Percentiles rank a stretch among this genome's conserved stretches.
phyloP scores from a whole-genome alignment of 352 stramenopile species.

The Globisporangium acanthophoron region DNA sequence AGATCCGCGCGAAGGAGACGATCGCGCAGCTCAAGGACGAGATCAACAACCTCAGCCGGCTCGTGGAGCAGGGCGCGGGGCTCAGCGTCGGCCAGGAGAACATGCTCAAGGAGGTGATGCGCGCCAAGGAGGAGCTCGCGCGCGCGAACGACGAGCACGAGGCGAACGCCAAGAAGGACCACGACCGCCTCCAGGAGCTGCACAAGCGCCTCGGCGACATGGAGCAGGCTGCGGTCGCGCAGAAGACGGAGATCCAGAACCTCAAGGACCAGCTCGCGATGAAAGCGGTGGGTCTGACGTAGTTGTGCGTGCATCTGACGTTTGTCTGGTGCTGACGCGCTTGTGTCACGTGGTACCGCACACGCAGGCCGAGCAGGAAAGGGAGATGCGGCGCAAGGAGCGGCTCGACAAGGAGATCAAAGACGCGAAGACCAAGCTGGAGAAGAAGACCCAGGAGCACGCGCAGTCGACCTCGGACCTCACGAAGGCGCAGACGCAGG shows the following conservation, averaged over 20 bases:
- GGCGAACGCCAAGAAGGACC: conserved; percentile 72
- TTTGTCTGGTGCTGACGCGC: too few relatives aligned
- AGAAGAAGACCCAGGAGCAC: conserved; percentile 76
- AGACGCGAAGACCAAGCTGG: conserved; percentile 85
- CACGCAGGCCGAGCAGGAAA: conserved; percentile 77
- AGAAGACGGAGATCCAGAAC: conserved; percentile 76
- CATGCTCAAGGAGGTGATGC: conserved; percentile 89
- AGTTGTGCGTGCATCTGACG: too few relatives aligned
- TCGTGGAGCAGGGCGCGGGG: conserved; percentile 93
- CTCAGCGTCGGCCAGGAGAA: conserved; percentile 91
- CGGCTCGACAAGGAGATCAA: conserved; percentile 92
- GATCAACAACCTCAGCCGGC: conserved; percentile 92
- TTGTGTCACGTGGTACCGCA: conserved; percentile 7
- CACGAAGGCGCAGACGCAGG: conserved; percentile 60
- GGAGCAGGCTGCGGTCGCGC: conserved; percentile 38
- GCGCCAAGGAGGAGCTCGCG: conserved; percentile 86
- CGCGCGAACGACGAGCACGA: conserved; percentile 85
- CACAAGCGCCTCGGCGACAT: conserved; percentile 65
- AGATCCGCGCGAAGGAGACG: conserved; percentile 91
- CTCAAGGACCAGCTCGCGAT: conserved; percentile 85
- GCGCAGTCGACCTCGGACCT: conserved; percentile 41
- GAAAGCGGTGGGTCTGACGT: conserved; percentile 35
- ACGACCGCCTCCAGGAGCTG: conserved; percentile 75
- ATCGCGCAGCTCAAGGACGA: conserved; percentile 95
- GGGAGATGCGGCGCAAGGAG: conserved; percentile 86